These are phyloP conservation scores for Teunomyces gatunensis DNA, from an alignment of 805 yeast genomes.

Conservation along the genomic window DNA sequence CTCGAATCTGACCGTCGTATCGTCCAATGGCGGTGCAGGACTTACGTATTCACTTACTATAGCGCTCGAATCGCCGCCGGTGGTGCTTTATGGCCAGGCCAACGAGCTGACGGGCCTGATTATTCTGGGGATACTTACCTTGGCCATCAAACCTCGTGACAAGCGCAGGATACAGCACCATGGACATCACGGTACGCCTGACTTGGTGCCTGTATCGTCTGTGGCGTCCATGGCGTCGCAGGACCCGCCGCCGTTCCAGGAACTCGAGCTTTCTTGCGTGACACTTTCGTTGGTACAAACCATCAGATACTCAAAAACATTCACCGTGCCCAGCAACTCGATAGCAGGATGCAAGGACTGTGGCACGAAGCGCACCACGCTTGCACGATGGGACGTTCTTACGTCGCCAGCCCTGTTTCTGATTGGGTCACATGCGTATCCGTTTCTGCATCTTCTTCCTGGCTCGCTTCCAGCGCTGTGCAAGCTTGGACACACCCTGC, in stretches of 20 bases:
- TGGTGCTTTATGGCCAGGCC: slow-evolving; percentile 78
- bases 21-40: not conserved
- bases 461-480: slow-evolving; percentile 84
- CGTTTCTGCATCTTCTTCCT: slow-evolving; percentile 85
- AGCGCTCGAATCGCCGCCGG: slow-evolving; percentile 86
- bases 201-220: not conserved
- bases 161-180: not conserved
- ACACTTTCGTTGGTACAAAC: slow-evolving; percentile 71
- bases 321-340: slow-evolving; percentile 48
- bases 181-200: not conserved
- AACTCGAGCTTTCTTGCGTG: slow-evolving; percentile 55
- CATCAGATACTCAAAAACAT: slow-evolving; percentile 64
- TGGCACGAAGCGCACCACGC: slow-evolving; percentile 48
- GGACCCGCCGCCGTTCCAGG: slow-evolving; percentile 28
- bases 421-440: slow-evolving; percentile 78
- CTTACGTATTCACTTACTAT: slow-evolving; percentile 39
- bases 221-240: slow-evolving; percentile 14
- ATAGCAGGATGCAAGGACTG: slow-evolving; percentile 61
- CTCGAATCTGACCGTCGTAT: slow-evolving; percentile 1
- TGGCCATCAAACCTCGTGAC: slow-evolving; percentile 28
- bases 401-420: slow-evolving; percentile 55
- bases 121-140: slow-evolving; percentile 70
- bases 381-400: slow-evolving; percentile 89
- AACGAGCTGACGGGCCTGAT: slow-evolving; percentile 81
- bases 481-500: slow-evolving; percentile 53